A percentile compares a stretch with the other conserved stretches of the same genome.
These are phyloP conservation scores for Pueraria montana DNA, from an alignment of 306 rosid species.

Conservation along the genomic window DNA sequence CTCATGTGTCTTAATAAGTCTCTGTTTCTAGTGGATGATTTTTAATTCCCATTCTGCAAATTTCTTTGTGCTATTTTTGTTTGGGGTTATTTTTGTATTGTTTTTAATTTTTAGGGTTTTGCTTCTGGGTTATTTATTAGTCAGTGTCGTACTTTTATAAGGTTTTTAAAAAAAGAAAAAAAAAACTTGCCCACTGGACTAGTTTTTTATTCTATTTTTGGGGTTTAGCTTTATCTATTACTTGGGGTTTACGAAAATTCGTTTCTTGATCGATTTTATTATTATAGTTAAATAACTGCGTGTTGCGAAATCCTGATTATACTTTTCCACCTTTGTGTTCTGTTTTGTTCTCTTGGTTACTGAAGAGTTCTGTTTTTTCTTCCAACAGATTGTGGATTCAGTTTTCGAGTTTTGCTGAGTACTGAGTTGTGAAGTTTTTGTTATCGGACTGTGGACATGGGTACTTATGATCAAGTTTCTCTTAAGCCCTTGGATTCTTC, in stretches of 20 bases:
- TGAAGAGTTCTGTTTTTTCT: neutral
- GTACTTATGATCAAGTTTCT: conserved; percentile 55
- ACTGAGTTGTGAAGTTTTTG: neutral
- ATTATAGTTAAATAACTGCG: neutral
- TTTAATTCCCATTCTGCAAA: neutral
- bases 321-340: neutral
- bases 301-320: neutral
- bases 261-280: neutral
- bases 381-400: conserved; percentile 52
- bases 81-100: neutral
- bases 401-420: conserved; percentile 23
- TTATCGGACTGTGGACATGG: conserved; percentile 53
- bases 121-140: neutral
- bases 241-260: conserved; percentile 48
- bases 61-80: neutral
- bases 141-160: neutral
- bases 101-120: neutral
- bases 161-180: neutral
- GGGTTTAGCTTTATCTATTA: conserved; percentile 26
- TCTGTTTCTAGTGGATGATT: neutral
- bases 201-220: neutral
- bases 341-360: conserved; percentile 13
- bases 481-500: conserved; percentile 56
- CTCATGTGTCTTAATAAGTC: neutral
- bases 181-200: neutral